A percentile compares a stretch with the other conserved stretches of the same genome.
Evolutionary conservation across 305 asterid genomes (phyloP).

Genomic region (Plantago coronopus): DNA sequence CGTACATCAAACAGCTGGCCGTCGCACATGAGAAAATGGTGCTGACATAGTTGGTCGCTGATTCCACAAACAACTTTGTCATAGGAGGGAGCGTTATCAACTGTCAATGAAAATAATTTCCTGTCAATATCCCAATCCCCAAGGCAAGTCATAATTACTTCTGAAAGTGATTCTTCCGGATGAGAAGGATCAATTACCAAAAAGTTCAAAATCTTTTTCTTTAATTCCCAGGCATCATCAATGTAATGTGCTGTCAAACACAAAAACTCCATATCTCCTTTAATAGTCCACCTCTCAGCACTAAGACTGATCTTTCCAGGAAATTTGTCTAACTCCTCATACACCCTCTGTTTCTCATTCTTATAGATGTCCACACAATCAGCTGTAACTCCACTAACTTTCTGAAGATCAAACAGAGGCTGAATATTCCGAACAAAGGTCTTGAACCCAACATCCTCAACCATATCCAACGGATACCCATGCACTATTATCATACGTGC

Average conservation of each 20-base stretch:
- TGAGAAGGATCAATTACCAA: conserved; percentile 57
- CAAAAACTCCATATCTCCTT: conserved; percentile 56
- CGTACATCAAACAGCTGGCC: conserved; percentile 85
- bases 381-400: conserved; percentile 56
- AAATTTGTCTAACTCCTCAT: conserved; percentile 71
- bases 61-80: conserved; percentile 60
- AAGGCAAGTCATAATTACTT: conserved; percentile 57
- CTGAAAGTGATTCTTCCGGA: conserved; percentile 64
- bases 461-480: conserved; percentile 78
- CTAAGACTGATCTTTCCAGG: conserved; percentile 83
- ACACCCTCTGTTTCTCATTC: conserved; percentile 70
- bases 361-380: conserved; percentile 72
- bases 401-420: conserved; percentile 68
- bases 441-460: conserved; percentile 82
- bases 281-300: conserved; percentile 66
- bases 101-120: conserved; percentile 74
- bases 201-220: conserved; percentile 68
- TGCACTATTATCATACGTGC: conserved; percentile 89
- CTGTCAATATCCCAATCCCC: conserved; percentile 83
- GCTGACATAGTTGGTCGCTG: conserved; percentile 73
- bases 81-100: conserved; percentile 50
- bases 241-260: conserved; percentile 77
- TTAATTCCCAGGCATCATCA: conserved; percentile 72
- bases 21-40: conserved; percentile 72
- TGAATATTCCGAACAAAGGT: conserved; percentile 72